These are phyloP conservation scores for Conringia planisiliqua DNA, from an alignment of 345 rosid genomes.

Conservation along the genomic window DNA sequence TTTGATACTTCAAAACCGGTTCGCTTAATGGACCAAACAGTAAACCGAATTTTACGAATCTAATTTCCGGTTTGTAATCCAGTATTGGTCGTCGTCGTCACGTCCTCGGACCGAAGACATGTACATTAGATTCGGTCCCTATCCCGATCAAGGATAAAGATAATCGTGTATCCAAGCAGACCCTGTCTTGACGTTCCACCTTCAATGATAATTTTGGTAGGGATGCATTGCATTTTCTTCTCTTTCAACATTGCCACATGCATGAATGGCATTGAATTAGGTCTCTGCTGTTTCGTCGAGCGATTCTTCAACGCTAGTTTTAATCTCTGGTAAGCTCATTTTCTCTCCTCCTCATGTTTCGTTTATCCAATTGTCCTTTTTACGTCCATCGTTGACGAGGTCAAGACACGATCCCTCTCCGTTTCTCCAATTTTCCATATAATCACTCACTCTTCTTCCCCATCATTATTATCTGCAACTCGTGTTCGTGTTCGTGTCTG, in stretches of 20 bases:
- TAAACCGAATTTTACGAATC: neutral
- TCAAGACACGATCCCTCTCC: neutral
- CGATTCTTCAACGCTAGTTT: constrained; percentile 27
- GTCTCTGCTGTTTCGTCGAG: neutral
- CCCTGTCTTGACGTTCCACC: neutral
- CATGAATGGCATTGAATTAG: constrained; percentile 17
- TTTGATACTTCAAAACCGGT: neutral
- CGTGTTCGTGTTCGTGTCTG: too few relatives aligned
- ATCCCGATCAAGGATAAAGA: neutral
- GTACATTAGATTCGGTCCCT: neutral
- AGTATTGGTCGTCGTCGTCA: neutral
- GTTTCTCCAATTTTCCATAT: neutral
- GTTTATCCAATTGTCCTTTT: neutral
- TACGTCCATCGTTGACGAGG: constrained; percentile 22
- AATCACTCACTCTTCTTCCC: neutral
- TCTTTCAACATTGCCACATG: neutral
- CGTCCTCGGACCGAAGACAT: neutral
- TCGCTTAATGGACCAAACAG: neutral
- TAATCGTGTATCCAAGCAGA: neutral
- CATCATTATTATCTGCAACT: neutral
- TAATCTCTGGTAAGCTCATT: constrained; percentile 34
- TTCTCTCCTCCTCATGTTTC: constrained; percentile 14
- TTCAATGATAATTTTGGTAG: neutral
- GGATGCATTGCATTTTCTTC: neutral
- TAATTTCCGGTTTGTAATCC: neutral